Percentiles rank a stretch among this genome's conserved stretches.
Evolutionary conservation across 495 filamentous ascomycete genomes (phyloP).

Genomic region (Tirmania nivea): DNA sequence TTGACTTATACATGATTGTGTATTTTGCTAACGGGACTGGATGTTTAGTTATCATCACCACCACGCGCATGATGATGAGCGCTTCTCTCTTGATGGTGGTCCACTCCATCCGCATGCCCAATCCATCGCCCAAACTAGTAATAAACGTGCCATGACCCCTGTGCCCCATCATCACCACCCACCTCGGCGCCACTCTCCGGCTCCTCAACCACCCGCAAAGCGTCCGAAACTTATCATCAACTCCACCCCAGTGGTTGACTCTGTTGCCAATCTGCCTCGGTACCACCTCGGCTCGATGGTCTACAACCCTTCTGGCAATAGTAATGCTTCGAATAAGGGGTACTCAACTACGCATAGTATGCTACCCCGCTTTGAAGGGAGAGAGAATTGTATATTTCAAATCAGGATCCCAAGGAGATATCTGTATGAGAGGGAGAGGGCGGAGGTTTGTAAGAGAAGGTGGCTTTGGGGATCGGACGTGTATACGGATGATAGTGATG

Average conservation of each 20-base stretch:
- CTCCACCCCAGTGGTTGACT: constrained; percentile 31
- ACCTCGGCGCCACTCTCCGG: constrained; percentile 5
- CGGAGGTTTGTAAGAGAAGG: constrained; percentile 57
- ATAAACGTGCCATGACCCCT: constrained; percentile 18
- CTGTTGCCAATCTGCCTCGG: constrained; percentile 26
- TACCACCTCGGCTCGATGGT: constrained; percentile 27
- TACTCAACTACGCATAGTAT: constrained; percentile 42
- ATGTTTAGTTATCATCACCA: constrained; percentile 44
- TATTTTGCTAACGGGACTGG: constrained; percentile 4
- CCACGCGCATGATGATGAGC: constrained; percentile 49
- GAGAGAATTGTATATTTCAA: constrained; percentile 78
- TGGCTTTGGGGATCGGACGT: constrained; percentile 82
- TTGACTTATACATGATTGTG: neutral
- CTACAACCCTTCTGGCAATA: constrained; percentile 31
- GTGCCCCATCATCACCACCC: constrained; percentile 18
- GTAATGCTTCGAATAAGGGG: constrained; percentile 30
- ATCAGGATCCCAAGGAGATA: constrained; percentile 66
- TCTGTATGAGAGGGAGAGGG: constrained; percentile 40
- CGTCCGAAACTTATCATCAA: constrained; percentile 29
- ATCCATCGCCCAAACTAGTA: neutral
- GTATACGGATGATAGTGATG: constrained; percentile 91
- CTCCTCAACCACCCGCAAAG: constrained; percentile 6
- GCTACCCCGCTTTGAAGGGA: constrained; percentile 47
- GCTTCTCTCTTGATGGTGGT: constrained; percentile 11
- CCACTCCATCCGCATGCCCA: neutral